phyloP scores from a whole-genome alignment of 129 eudicot species.

The Solidago caesia region DNA sequence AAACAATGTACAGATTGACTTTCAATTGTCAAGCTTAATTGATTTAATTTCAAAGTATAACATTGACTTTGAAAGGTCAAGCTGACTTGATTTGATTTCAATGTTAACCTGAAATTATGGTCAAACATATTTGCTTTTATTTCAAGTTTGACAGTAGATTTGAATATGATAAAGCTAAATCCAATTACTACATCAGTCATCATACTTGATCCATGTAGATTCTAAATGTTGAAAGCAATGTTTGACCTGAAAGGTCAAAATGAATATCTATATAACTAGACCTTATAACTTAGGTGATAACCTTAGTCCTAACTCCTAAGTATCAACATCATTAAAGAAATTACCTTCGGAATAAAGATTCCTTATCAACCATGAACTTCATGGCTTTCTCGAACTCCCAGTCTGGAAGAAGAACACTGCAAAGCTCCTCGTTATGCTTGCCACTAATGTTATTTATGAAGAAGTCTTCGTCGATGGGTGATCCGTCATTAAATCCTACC shows the following conservation, averaged over 20 bases:
- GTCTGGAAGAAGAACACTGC: constrained; percentile 64
- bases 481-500: constrained; percentile 83
- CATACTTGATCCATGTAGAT: not conserved
- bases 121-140: not conserved
- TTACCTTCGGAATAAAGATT: constrained; percentile 80
- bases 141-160: not conserved
- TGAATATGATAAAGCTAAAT: not conserved
- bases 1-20: not conserved
- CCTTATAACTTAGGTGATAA: too few species aligned
- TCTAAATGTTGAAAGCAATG: not conserved
- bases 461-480: constrained; percentile 86
- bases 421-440: constrained; percentile 84
- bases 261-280: not conserved
- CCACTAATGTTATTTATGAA: constrained; percentile 69
- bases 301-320: not conserved
- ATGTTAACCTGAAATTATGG: not conserved
- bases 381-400: constrained; percentile 75
- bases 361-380: constrained; percentile 83
- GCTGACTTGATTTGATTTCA: not conserved
- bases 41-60: not conserved
- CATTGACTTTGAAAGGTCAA: not conserved
- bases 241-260: constrained; percentile 14
- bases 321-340: constrained; percentile 6
- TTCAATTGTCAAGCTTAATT: not conserved
- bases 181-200: not conserved